Evolutionary conservation across 441 rosid genomes (phyloP).

Genomic region (Erodium moschatum): DNA sequence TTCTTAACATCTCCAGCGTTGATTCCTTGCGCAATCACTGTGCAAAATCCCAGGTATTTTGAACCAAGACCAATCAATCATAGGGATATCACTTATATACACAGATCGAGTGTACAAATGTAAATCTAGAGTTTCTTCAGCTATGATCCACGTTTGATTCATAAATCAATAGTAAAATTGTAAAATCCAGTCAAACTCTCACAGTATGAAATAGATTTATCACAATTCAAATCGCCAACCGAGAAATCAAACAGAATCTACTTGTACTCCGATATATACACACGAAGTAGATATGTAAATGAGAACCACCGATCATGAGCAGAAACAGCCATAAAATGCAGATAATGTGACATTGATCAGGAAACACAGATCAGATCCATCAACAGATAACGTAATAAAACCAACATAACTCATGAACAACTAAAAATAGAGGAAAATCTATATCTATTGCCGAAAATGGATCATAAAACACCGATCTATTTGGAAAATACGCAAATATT

Average conservation of each 20-base stretch:
- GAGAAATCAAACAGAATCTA: neutral
- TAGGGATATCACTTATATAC: neutral
- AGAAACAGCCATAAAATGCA: neutral
- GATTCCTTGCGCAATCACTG: slow-evolving; percentile 75
- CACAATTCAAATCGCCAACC: neutral
- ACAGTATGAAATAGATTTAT: neutral
- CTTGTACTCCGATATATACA: neutral
- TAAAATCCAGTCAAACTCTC: neutral
- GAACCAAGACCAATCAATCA: neutral
- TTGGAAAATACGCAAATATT: neutral
- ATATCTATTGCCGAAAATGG: slow-evolving; percentile 4
- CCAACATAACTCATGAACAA: neutral
- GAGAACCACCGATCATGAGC: neutral
- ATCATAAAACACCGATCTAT: neutral
- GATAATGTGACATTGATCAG: neutral
- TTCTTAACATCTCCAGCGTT: slow-evolving; percentile 91
- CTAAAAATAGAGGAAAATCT: neutral
- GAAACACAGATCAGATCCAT: neutral
- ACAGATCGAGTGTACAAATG: neutral
- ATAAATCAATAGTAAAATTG: neutral
- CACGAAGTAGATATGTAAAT: neutral
- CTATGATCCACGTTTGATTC: neutral
- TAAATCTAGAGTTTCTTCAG: neutral
- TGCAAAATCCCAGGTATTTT: slow-evolving; percentile 3
- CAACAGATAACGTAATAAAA: neutral